Percentiles rank a stretch among this genome's conserved stretches.
Evolutionary conservation across 495 filamentous ascomycete genomes (phyloP).

Genomic region (Penicillium taxi): DNA sequence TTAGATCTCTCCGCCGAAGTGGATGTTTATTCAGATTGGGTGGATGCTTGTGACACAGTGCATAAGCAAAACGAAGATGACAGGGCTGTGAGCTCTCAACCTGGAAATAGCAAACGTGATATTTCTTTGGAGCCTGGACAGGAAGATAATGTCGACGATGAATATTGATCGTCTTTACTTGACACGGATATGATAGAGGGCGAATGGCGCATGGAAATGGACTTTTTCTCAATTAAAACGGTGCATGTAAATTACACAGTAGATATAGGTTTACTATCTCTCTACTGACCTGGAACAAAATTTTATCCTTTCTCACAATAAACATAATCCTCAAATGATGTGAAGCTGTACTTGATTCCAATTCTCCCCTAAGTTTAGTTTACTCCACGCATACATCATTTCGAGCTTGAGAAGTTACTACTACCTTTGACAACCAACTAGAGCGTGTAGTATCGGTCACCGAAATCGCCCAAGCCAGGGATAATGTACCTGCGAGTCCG

Average conservation of each 20-base stretch:
- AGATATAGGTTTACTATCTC: too few relatives aligned
- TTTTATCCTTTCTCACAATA: too few relatives aligned
- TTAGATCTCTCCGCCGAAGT: conserved; percentile 80
- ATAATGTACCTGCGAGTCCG: conserved; percentile 74
- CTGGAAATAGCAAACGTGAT: conserved; percentile 17
- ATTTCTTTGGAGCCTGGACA: conserved; percentile 6
- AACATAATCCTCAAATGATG: too few relatives aligned
- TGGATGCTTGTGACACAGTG: conserved; percentile 87
- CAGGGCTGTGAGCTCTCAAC: conserved; percentile 16
- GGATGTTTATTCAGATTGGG: conserved; percentile 97
- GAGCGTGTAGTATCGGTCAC: conserved; percentile 92
- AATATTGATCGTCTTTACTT: conserved; percentile 29
- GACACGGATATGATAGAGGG: conserved; percentile 7
- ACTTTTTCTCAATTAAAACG: too few relatives aligned
- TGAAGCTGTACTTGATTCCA: too few relatives aligned
- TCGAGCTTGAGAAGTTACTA: too few relatives aligned
- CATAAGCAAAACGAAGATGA: conserved; percentile 55
- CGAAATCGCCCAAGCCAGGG: conserved; percentile 92
- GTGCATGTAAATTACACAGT: too few relatives aligned
- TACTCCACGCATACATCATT: too few relatives aligned
- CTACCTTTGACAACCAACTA: too few relatives aligned
- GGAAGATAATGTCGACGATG: conserved; percentile 20
- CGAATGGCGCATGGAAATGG: conserved; percentile 16
- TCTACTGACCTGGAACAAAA: not conserved
- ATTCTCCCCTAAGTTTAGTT: too few relatives aligned